Evolutionary conservation across 192 early-diverging fungal genomes (phyloP), one percentile per base, ranked within the genome.

Genomic region (Backusella parvicylindrica): DNA sequence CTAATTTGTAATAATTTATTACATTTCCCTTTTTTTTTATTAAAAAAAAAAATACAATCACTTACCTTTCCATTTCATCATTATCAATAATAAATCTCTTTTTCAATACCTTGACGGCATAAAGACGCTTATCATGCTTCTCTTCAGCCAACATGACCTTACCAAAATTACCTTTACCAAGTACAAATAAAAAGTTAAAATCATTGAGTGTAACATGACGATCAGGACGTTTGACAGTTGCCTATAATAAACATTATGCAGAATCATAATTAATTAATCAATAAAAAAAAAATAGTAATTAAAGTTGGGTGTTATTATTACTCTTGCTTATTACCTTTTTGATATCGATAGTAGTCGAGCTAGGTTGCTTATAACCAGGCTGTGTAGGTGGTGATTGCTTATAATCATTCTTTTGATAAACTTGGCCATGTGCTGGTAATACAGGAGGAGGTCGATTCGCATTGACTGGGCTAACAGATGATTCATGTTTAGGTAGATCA

Each of bases 91-190:
- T 98, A 79, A 96, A 97, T 78, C 96, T 91, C 83, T 99, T 99
- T 84, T 98, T 98, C 38, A 99, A 82, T 6, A 99, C 97, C 81
- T 99, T 99, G 85, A 99, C 98, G 6, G 96, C 98, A 82, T 95
- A 98, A 15, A 96, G 86, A 33, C 92, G 89, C 75, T 91, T 88
- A 47, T 89, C 87, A 66, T 85, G 64, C 79, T 94, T 95, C 75
- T 99, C 96, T 82, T 98, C 95, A 3, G 96, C 95, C 68, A 99
- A 87, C 94, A 99, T 97, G 23, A 99, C 97, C 86, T 99, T 99
- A 80, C 98, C 98, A 89, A 98, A 99, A 86, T 98, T 98, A 66
- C 98, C 98, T 81, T 97, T 98, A 72, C 98, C 98, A 13, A 99
- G 85, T 2, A 99, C 97, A 23, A 96, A 94, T 67, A 96, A 76